Percentiles rank a stretch among this genome's conserved stretches.
These are phyloP conservation scores for Inonotus obliquus DNA, from an alignment of 1,284 basidiomycete genomes.

Conservation along the genomic window DNA sequence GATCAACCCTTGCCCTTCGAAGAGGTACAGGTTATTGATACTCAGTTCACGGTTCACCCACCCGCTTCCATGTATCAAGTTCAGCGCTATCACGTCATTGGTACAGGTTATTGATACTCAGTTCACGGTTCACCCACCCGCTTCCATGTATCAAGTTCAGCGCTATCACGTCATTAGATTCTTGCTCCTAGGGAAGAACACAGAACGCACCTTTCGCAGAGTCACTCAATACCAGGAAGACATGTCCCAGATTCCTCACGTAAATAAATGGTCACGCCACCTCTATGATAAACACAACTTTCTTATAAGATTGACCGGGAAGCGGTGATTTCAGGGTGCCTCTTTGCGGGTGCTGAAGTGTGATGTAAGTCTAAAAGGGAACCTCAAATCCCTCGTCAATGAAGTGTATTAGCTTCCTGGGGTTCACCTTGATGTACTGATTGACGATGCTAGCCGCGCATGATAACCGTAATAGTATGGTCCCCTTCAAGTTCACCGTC, in stretches of 20 bases:
- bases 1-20: background rate
- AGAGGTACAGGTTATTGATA: too few species aligned
- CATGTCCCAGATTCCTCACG: background rate
- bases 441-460: too few species aligned
- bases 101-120: too few species aligned
- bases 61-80: too few species aligned
- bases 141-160: background rate
- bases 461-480: too few species aligned
- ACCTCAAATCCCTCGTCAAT: too few species aligned
- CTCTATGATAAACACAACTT: background rate
- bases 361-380: background rate
- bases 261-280: background rate
- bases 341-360: background rate
- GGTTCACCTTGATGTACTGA: too few species aligned
- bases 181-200: background rate
- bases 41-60: too few species aligned
- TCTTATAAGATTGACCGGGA: background rate
- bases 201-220: background rate
- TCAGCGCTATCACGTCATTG: too few species aligned
- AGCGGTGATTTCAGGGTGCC: background rate
- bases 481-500: too few species aligned
- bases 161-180: background rate
- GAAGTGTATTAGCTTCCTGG: too few species aligned
- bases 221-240: background rate
- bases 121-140: too few species aligned